Percentiles rank a stretch among this genome's conserved stretches.
phyloP scores from a whole-genome alignment of 2,329 filamentous ascomycete species.

The Zasmidium cellare region DNA sequence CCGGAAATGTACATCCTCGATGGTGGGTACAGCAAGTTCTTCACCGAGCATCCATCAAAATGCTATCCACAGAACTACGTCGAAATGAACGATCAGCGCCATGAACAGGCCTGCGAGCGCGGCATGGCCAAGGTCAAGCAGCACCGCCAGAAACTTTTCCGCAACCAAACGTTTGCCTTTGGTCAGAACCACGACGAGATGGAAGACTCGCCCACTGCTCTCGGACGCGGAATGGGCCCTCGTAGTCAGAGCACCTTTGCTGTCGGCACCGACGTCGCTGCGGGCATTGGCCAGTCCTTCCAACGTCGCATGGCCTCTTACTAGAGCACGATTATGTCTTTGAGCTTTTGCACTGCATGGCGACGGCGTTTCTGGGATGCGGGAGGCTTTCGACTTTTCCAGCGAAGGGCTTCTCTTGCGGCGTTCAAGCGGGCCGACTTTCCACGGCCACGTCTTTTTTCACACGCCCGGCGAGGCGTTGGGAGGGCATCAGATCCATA shows the following conservation, averaged over 20 bases:
- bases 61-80: constrained; percentile 96
- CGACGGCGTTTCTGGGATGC: constrained; percentile 16
- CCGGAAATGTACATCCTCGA: constrained; percentile 97
- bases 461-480: constrained; percentile 18
- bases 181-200: constrained; percentile 66
- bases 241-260: constrained; percentile 33
- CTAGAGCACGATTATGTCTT: constrained; percentile 21
- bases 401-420: constrained; percentile 17
- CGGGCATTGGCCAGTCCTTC: constrained; percentile 34
- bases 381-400: constrained; percentile 5
- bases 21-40: constrained; percentile 94
- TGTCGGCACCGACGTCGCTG: constrained; percentile 31
- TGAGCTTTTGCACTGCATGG: constrained; percentile 18
- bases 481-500: constrained; percentile 17
- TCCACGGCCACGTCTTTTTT: constrained; percentile 11
- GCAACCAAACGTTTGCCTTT: constrained; percentile 94
- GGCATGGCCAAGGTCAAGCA: constrained; percentile 92
- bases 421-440: constrained; percentile 28
- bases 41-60: constrained; percentile 70
- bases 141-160: constrained; percentile 78
- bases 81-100: constrained; percentile 90
- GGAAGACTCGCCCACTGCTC: constrained; percentile 63
- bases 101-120: constrained; percentile 89
- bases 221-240: constrained; percentile 27
- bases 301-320: constrained; percentile 39